Evolutionary conservation across 495 filamentous ascomycete species (phyloP), one percentile per base, ranked within the genome.

Genomic region (Penicillium parvum): DNA sequence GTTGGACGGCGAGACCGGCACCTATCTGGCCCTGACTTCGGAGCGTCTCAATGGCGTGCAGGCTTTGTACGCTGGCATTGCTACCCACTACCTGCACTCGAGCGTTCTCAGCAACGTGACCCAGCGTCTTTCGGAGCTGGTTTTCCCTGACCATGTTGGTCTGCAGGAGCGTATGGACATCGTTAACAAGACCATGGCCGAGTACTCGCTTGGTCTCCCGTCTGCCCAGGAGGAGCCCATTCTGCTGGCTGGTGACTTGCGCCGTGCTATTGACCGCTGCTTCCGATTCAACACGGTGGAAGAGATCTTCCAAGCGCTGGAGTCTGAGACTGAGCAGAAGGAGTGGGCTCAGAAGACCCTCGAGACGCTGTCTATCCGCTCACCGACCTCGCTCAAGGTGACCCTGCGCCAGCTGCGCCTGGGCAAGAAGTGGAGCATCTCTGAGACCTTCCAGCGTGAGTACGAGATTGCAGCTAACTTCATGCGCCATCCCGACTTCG

Each of bases 81-180:
- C 91, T 40, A 96, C 91, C 9, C 91, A 97, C 71, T 97, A 91
- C 65, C 69, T 98, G 38, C 84, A 98, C 75, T 96, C 90, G 11
- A 86, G 86, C 26, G 81, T 80, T 48, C 73, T 98, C 17, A 78
- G 82, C 25, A 81, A 74, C 51, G 76, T 97, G 28, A 90, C 95
- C 54, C 73, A 79, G 11, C 88, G 92, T 44, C 79, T 98, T 14
- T 84, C 87, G 0, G 92, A 98, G 61, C 74, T 98, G 51, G 77
- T 79, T 15, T 97, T 97, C 76, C 74, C 75, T 38, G 94, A 97
- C 61, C 73, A 81, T 55, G 73, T 81, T 30, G 49, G 55, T 28
- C 68, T 85, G 29, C 50, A 67, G 18, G 65, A 82, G 18, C 82
- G 89, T 7, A 68, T 86, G 42, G 61, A 68, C 21, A 71, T 86